Percentiles rank a stretch among this genome's conserved stretches.
These are phyloP conservation scores for Anthoceros angustus DNA, from an alignment of 225 moss, liverwort and hornwort genomes.

Conservation along the genomic window DNA sequence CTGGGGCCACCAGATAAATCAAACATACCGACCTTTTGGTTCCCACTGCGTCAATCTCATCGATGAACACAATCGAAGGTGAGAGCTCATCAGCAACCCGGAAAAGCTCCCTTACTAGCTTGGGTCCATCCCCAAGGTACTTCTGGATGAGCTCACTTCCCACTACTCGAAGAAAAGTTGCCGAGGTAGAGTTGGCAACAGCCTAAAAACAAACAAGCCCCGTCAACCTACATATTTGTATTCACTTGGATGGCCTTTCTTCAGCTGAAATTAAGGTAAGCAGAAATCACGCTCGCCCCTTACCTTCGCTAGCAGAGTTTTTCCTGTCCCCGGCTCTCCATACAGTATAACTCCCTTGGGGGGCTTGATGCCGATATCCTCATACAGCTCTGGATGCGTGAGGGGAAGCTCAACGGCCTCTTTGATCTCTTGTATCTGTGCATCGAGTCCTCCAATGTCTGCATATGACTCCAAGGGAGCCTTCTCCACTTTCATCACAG, in stretches of 20 bases:
- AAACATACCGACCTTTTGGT: constrained; percentile 53
- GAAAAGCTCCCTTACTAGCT: constrained; percentile 89
- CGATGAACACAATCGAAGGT: constrained; percentile 94
- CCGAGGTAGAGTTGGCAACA: not conserved
- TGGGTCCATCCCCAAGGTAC: constrained; percentile 99
- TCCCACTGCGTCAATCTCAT: constrained; percentile 97
- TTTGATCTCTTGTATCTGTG: constrained; percentile 97
- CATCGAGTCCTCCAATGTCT: constrained; percentile 89
- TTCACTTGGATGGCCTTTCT: constrained; percentile 31
- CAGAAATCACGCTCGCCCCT: constrained; percentile 90
- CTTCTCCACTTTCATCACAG: constrained; percentile 97
- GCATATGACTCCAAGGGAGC: constrained; percentile 89
- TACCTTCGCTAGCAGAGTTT: constrained; percentile 89
- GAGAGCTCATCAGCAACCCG: constrained; percentile 90
- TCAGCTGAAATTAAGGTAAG: constrained; percentile 89
- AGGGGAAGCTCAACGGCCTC: constrained; percentile 95
- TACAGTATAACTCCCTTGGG: constrained; percentile 92
- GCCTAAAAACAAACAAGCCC: not conserved
- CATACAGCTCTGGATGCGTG: constrained; percentile 93
- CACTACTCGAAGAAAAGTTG: not conserved
- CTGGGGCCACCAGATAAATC: not conserved
- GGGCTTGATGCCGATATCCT: constrained; percentile 73
- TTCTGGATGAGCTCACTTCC: constrained; percentile 27
- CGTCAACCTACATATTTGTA: not conserved
- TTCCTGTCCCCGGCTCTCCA: constrained; percentile 93